These are phyloP conservation scores for Fistulifera pelliculosa DNA, from an alignment of 108 stramenopile species.

Conservation along the genomic window DNA sequence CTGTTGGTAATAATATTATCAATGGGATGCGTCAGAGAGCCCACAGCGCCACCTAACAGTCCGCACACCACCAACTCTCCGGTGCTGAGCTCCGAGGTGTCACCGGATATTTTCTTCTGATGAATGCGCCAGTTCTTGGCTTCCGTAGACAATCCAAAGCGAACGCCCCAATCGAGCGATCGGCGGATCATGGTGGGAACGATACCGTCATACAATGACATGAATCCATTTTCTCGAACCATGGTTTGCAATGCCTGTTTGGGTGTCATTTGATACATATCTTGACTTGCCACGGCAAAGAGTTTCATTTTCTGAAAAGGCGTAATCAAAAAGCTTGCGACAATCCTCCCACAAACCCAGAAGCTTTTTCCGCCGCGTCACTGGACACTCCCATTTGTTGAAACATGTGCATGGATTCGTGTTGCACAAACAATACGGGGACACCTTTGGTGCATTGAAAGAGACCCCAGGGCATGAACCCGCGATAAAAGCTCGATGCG, in stretches of 20 bases:
- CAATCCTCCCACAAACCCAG: constrained; percentile 9
- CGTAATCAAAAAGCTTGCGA: constrained; percentile 19
- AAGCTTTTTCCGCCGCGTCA: background rate
- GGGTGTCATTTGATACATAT: background rate
- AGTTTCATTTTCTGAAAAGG: constrained; percentile 21
- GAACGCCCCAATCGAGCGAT: constrained; percentile 15
- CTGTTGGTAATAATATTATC: constrained; percentile 17
- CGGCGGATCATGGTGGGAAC: constrained; percentile 8
- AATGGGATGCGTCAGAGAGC: constrained; percentile 19
- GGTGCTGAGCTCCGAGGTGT: constrained; percentile 4
- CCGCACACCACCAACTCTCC: constrained; percentile 12
- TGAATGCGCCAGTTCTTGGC: constrained; percentile 6
- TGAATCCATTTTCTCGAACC: constrained; percentile 5
- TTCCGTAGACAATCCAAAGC: constrained; percentile 10
- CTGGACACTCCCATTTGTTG: background rate
- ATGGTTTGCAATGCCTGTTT: constrained; percentile 3
- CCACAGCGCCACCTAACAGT: constrained; percentile 12
- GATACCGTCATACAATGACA: constrained; percentile 10
- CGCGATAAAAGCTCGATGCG: constrained; percentile 12
- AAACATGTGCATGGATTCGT: constrained; percentile 12
- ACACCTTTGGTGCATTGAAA: constrained; percentile 18
- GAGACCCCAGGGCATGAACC: constrained; percentile 16
- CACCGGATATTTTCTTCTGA: background rate
- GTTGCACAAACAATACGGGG: constrained; percentile 18
- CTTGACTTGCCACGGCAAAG: constrained; percentile 7